phyloP scores from a whole-genome alignment of 2,329 filamentous ascomycete genomes.

The Fusarium palustre region DNA sequence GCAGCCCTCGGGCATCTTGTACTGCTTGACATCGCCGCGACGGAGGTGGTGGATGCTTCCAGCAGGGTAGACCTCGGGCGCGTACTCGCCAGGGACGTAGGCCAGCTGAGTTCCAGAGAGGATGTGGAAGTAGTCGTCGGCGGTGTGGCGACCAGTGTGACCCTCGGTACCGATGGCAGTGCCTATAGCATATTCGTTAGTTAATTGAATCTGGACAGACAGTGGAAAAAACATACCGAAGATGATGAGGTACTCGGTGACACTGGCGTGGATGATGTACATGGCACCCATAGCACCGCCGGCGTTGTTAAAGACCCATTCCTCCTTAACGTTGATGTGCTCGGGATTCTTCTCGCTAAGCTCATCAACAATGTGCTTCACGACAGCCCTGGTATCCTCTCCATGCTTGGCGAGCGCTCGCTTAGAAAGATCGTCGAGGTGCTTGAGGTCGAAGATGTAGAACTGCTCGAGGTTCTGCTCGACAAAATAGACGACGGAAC shows the following conservation, averaged over 20 bases:
- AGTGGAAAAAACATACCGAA: slow-evolving; percentile 65
- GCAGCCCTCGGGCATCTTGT: slow-evolving; percentile 80
- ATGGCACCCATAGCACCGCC: slow-evolving; percentile 92
- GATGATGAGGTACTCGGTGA: slow-evolving; percentile 92
- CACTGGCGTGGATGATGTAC: slow-evolving; percentile 90
- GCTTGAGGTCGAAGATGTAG: slow-evolving; percentile 79
- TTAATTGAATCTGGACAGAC: neutral
- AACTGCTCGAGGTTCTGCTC: slow-evolving; percentile 71
- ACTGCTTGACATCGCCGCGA: slow-evolving; percentile 82
- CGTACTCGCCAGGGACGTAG: slow-evolving; percentile 75
- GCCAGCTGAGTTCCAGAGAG: slow-evolving; percentile 81
- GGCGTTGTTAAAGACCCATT: slow-evolving; percentile 94
- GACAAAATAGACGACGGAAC: slow-evolving; percentile 65
- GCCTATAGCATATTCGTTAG: slow-evolving; percentile 51
- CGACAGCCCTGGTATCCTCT: slow-evolving; percentile 78
- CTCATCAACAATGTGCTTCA: slow-evolving; percentile 76
- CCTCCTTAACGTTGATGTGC: slow-evolving; percentile 77
- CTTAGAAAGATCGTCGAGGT: slow-evolving; percentile 76
- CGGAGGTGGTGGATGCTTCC: slow-evolving; percentile 78
- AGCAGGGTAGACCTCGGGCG: slow-evolving; percentile 75
- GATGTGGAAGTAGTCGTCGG: slow-evolving; percentile 96
- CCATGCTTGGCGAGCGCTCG: slow-evolving; percentile 76
- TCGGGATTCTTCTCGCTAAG: slow-evolving; percentile 63
- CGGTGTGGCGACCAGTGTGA: slow-evolving; percentile 88
- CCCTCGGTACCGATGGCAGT: slow-evolving; percentile 87